These are phyloP conservation scores for Tricholoma sp. DNA, from an alignment of 768 basidiomycete genomes.

Conservation along the genomic window DNA sequence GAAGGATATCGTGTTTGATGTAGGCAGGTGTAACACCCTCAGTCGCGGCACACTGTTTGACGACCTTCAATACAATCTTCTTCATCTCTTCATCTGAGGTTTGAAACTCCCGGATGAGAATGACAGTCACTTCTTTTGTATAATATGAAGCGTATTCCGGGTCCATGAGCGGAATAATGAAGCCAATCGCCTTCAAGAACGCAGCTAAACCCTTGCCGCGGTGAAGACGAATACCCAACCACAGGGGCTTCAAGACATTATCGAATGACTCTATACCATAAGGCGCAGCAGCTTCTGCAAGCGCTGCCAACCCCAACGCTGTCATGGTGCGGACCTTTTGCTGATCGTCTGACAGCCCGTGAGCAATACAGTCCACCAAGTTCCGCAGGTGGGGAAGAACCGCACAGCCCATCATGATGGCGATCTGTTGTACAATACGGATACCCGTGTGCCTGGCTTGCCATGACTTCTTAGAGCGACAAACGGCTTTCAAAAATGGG, in stretches of 20 bases:
- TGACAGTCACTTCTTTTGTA: constrained; percentile 95
- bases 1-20: constrained; percentile 96
- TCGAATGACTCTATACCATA: constrained; percentile 99
- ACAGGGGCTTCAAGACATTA: constrained; percentile 90
- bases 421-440: constrained; percentile 98
- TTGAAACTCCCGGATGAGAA: constrained; percentile 97
- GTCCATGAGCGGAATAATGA: constrained; percentile 99
- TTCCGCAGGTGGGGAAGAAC: constrained; percentile 96
- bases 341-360: constrained; percentile 89
- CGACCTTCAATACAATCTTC: constrained; percentile 98
- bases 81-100: constrained; percentile 99
- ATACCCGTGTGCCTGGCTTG: constrained; percentile 99
- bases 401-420: constrained; percentile 99
- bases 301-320: constrained; percentile 83
- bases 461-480: constrained; percentile 99
- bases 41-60: constrained; percentile 97
- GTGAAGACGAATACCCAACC: constrained; percentile 91
- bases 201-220: constrained; percentile 94
- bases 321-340: constrained; percentile 98
- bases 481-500: constrained; percentile 97
- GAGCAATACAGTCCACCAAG: constrained; percentile 92
- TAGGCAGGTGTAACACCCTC: constrained; percentile 96
- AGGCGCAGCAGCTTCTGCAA: constrained; percentile 95
- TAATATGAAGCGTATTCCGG: constrained; percentile 99
- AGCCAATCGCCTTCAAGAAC: constrained; percentile 96